Base-by-base conservation (phyloP, 208 protist species). In the Trypanosoma scelopori region DNA sequence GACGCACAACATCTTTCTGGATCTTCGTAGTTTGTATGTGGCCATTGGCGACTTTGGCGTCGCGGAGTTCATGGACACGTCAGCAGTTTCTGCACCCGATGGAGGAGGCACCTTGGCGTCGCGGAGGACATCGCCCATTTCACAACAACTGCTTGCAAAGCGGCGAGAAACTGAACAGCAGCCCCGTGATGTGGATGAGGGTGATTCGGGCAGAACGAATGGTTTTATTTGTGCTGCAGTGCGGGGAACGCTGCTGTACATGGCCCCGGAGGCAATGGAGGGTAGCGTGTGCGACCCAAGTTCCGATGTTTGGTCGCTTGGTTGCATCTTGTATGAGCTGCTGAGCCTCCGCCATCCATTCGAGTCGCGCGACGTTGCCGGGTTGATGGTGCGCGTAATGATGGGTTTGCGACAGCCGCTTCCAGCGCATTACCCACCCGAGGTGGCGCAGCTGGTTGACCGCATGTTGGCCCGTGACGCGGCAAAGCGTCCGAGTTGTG, bases 171-270 rank as follows among this genome's bases (percentile, higher is more conserved):
- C 46, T 50, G 57, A 65, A 37, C 32, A 32, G 18, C 23, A 23
- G 22, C 32, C 15, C 3, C 12, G 22, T 30, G 41, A 16, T 20
- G 42, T 22, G 46, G 41, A 16, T 20, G 42, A 27, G 46, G 47
- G 30, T 63, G 52, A 22, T 18, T 43, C 4, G 7, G 39, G 66
- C 22, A 22, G 13, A 11, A 48, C 32, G 32, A 50, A 42, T 52
- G 60, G 53, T 51, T 4, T 52, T 75, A 65, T 76, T 70, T 51
- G 47, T 45, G 73, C 80, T 52, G 92, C 84, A 27, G 74, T 94
- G 71, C 87, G 95, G 16, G 97, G 97, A 15, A 98, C 97, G n/a
- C 92, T 95, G 28, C 89, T 97, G 15, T 98, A 98, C 74, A 94
- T 98, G 87, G 79, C 85, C 1, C 97, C 95, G 22, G 94, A 98